These are phyloP conservation scores for Salix caprea DNA, from an alignment of 345 rosid species.

Conservation along the genomic window DNA sequence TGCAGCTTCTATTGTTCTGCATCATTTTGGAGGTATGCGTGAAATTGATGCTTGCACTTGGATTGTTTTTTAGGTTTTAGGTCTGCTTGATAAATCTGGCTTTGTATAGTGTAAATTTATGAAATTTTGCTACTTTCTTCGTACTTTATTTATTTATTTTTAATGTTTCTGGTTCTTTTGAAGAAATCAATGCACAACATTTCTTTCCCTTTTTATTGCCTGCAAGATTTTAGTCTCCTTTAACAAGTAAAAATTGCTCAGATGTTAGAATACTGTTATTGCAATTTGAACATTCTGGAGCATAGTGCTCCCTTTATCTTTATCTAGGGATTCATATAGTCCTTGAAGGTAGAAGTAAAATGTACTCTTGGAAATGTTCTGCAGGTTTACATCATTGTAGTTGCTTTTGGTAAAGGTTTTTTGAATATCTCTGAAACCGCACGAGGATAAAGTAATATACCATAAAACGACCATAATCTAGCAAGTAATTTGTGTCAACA, in stretches of 20 bases:
- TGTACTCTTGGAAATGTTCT: too few relatives aligned
- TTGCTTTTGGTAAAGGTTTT: too few relatives aligned
- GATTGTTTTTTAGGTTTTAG: not conserved
- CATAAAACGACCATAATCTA: not conserved
- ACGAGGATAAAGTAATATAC: not conserved
- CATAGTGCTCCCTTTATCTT: not conserved
- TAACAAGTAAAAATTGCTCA: not conserved
- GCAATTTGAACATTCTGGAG: not conserved
- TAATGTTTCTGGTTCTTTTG: not conserved
- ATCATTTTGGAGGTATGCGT: slow-evolving; percentile 82
- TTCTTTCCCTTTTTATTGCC: too few relatives aligned
- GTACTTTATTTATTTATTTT: not conserved
- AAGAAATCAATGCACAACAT: too few relatives aligned
- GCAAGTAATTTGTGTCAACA: not conserved
- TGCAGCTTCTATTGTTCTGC: slow-evolving; percentile 92
- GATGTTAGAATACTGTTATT: not conserved
- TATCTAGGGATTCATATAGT: too few relatives aligned
- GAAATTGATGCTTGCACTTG: not conserved
- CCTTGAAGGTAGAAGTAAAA: too few relatives aligned
- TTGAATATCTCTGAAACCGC: too few relatives aligned
- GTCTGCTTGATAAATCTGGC: not conserved
- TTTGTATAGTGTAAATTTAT: not conserved
- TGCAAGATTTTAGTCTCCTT: not conserved
- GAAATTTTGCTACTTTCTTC: not conserved
- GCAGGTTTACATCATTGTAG: too few relatives aligned